Base-by-base conservation (phyloP, 116 monocot species). In the Trichopus zeylanicus region DNA sequence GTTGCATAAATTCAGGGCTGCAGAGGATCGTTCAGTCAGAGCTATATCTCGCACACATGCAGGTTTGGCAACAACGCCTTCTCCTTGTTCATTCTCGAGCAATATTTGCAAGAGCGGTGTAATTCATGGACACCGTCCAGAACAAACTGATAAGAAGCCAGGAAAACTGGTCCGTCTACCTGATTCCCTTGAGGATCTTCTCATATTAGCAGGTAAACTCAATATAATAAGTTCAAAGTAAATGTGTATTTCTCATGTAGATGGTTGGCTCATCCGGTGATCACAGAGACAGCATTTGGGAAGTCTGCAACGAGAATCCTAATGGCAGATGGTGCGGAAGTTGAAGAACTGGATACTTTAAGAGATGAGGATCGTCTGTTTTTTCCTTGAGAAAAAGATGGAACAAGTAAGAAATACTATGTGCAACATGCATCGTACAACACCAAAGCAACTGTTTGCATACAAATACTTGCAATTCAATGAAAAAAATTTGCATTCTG, bases 161-260 rank as follows among this genome's bases (percentile, higher is more conserved):
- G 69, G 74, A n/a, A 88, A 77, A 69, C 72, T 88, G 21, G 46
- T 83, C 20, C 29, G 33, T 49, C 72, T 83, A 35, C 83, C 88
- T 32, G 72, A 77, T 51, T 79, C 88, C 12, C 60, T 88, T 55
- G 80, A 77, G 53, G 88, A 80, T 21, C 68, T 88, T 18, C 59
- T 83, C 13, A 68, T 73, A 69, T 20, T 87, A 23, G 79, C 82
- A 79, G 82, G 87, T 87, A 73, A 12, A 21, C 31, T 7, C 22
- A 13, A 23, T 13, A 7, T 54, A 25, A 26, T 61, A 13, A 52
- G 26, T 24, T 53, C 25, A 19, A 25, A 29, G 28, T n/a, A 8
- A 13, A 32, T 6, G 53, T 35, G 11, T 9, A 24, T 21, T 5
- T 55, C 9, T 24, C 26, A n/a, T 21, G 8, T 9, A 10, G 6